phyloP scores from a whole-genome alignment of 2,329 filamentous ascomycete genomes.

The Septoria petroselini region DNA sequence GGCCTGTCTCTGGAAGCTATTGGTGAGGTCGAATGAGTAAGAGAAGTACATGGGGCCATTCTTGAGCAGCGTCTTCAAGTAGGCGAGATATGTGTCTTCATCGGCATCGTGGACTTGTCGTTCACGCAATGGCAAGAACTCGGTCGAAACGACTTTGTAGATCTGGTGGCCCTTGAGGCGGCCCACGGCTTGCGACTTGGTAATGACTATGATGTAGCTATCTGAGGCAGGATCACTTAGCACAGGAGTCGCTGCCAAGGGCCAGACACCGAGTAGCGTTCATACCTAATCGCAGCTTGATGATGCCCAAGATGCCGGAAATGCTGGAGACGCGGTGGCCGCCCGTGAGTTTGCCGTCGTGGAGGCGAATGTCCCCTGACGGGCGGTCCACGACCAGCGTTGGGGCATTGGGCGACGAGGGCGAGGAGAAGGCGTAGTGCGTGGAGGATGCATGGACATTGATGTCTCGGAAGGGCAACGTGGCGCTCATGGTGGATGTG shows the following conservation, averaged over 20 bases:
- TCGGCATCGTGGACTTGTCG: slow-evolving; percentile 86
- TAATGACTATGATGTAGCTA: slow-evolving; percentile 96
- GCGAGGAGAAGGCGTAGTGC: slow-evolving; percentile 94
- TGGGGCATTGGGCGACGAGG: slow-evolving; percentile 84
- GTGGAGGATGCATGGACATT: slow-evolving; percentile 90
- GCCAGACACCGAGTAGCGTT: slow-evolving; percentile 18
- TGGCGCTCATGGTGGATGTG: slow-evolving; percentile 45
- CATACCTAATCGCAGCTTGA: slow-evolving; percentile 85
- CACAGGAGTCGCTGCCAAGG: slow-evolving; percentile 5
- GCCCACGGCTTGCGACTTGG: slow-evolving; percentile 86
- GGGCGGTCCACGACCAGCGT: slow-evolving; percentile 87
- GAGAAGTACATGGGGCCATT: slow-evolving; percentile 95
- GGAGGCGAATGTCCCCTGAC: slow-evolving; percentile 82
- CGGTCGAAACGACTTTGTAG: slow-evolving; percentile 86
- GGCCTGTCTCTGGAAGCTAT: slow-evolving; percentile 91
- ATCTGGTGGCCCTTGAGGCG: slow-evolving; percentile 93
- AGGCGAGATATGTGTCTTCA: slow-evolving; percentile 82
- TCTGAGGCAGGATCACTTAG: slow-evolving; percentile 50
- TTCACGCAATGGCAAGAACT: slow-evolving; percentile 91
- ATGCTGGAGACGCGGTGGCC: slow-evolving; percentile 89
- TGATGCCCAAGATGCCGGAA: slow-evolving; percentile 88
- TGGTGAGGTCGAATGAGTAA: slow-evolving; percentile 94
- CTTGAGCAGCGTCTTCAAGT: slow-evolving; percentile 79
- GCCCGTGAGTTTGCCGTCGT: slow-evolving; percentile 71
- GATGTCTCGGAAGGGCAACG: slow-evolving; percentile 85